Base-by-base conservation (phyloP, 352 stramenopile species). In the Globisporangium camurandrum region DNA sequence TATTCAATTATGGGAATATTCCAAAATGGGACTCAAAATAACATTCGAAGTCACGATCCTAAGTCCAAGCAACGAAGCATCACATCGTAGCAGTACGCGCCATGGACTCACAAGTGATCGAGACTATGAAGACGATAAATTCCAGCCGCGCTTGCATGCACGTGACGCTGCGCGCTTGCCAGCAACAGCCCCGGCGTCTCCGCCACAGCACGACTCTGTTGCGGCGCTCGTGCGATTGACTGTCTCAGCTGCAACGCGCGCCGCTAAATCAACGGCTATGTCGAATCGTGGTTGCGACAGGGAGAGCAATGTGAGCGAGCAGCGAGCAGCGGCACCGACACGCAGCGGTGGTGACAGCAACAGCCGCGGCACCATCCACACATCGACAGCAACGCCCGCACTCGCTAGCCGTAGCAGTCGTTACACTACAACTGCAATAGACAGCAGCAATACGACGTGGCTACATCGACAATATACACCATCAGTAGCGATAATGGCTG, bases 341-440 rank as follows among this genome's bases (percentile, higher is more conserved):
- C n/a, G n/a, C n/a, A n/a, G n/a, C n/a, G n/a, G n/a, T n/a, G 28
- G 11, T 6, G 11, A 11, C 11, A 11, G 11, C 28, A 34, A 34
- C 28, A 34, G 28, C 28, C 28, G 28, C 28, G 28, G 11, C 6
- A 11, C 6, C 28, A 6, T 6, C 28, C 28, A 34, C 28, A 11
- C 6, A 11, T 34, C 28, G 6, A 34, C 28, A 11, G 28, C 28
- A 11, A 6, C 28, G 28, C 6, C 28, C 11, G 28, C 28, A 11
- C 6, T 11, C 28, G 28, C 6, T 47, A 30, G 12, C 48, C 36
- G 27, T 24, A 23, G 54, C 62, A 57, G 26, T 45, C n/a, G n/a
- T n/a, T n/a, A n/a, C n/a, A n/a, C n/a, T n/a, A n/a, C n/a, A n/a
- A n/a, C n/a, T n/a, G n/a, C n/a, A n/a, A n/a, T n/a, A n/a, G n/a